These are phyloP conservation scores for Phytophthora sojae DNA, from an alignment of 352 stramenopile species.

Conservation along the genomic window DNA sequence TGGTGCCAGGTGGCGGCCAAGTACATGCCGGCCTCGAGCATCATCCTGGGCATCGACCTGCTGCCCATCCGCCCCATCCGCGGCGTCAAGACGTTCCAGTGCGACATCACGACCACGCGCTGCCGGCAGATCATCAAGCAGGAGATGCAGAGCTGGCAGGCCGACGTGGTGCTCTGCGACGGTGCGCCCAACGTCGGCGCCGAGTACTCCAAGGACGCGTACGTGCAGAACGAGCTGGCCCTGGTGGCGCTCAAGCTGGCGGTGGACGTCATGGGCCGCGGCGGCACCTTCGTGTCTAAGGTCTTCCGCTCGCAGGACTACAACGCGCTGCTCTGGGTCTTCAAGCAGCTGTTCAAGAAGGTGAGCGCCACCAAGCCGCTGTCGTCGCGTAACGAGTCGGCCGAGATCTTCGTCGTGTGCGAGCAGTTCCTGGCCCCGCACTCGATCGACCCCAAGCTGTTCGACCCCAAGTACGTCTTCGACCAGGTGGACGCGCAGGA, in stretches of 20 bases:
- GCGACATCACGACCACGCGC: constrained; percentile 93
- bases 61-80: constrained; percentile 98
- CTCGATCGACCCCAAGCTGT: constrained; percentile 98
- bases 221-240: constrained; percentile 98
- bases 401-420: constrained; percentile 99
- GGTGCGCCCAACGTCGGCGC: constrained; percentile 99
- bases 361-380: constrained; percentile 99
- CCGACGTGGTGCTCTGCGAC: constrained; percentile 99
- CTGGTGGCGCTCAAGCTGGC: constrained; percentile 97
- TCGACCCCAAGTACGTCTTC: constrained; percentile 98
- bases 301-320: constrained; percentile 99
- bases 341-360: constrained; percentile 99
- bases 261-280: constrained; percentile 95
- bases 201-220: constrained; percentile 98
- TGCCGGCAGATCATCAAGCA: constrained; percentile 94
- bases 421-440: constrained; percentile 95
- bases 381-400: constrained; percentile 97
- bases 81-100: constrained; percentile 97
- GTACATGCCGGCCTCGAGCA: constrained; percentile 95
- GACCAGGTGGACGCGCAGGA: constrained; percentile 91
- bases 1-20: constrained; percentile 96
- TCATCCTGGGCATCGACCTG: constrained; percentile 98
- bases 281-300: constrained; percentile 96
- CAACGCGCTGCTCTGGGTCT: constrained; percentile 98
- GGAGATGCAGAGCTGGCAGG: constrained; percentile 93